Evolutionary conservation across 2,329 filamentous ascomycete species (phyloP).

Genomic region (Hypoxylon rubiginosum): DNA sequence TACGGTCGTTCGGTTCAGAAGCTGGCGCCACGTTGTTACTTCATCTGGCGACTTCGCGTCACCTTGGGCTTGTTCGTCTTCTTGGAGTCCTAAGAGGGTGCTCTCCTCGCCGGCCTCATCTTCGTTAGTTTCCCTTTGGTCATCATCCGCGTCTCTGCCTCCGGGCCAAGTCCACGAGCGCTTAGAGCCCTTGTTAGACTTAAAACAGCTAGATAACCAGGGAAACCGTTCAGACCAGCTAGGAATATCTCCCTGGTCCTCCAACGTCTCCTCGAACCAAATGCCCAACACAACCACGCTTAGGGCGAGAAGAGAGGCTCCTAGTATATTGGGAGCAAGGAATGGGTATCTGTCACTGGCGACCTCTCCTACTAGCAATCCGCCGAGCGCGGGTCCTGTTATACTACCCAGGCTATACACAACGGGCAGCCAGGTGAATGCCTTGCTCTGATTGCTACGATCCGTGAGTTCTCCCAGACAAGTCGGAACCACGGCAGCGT

Average conservation of each 20-base stretch:
- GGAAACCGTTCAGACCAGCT: constrained; percentile 51
- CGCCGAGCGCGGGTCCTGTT: constrained; percentile 91
- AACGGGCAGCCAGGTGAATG: constrained; percentile 94
- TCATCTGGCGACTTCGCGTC: constrained; percentile 58
- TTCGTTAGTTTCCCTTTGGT: constrained; percentile 44
- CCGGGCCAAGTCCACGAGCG: constrained; percentile 46
- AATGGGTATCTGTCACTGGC: constrained; percentile 80
- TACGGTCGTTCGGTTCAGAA: constrained; percentile 85
- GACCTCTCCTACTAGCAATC: constrained; percentile 78
- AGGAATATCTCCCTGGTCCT: constrained; percentile 55
- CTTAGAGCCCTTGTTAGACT: constrained; percentile 38
- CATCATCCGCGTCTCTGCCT: constrained; percentile 40
- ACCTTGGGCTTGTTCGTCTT: constrained; percentile 62
- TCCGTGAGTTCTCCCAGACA: constrained; percentile 96
- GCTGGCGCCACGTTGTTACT: constrained; percentile 63
- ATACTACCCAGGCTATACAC: constrained; percentile 97
- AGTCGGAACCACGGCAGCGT: constrained; percentile 93
- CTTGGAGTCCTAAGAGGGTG: constrained; percentile 45
- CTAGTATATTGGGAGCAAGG: constrained; percentile 84
- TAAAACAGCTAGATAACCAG: constrained; percentile 51
- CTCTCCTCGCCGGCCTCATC: constrained; percentile 43
- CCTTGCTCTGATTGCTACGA: constrained; percentile 90
- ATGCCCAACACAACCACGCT: constrained; percentile 81
- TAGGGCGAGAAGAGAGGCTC: constrained; percentile 77
- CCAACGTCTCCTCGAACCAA: constrained; percentile 88